Base-by-base conservation (phyloP, 352 stramenopile genomes). In the Plasmopara viticola region DNA sequence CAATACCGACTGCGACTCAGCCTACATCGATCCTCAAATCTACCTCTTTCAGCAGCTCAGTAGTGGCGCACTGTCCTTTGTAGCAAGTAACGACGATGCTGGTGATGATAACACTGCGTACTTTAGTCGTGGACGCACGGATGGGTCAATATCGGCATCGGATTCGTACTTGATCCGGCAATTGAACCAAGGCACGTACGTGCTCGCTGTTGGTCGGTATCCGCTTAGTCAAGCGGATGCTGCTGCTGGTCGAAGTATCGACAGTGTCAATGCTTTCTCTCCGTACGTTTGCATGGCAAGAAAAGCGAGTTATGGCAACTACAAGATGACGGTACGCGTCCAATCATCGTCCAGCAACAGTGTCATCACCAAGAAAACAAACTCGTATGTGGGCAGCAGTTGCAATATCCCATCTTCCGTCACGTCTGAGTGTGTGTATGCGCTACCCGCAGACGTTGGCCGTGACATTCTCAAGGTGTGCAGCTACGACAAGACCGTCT, bases 311-410 rank as follows among this genome's bases (percentile, higher is more conserved):
- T 86, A 88, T 42, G 78, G 78, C 5, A 86, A 85, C 53, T 86
- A 88, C 64, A 68, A 72, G 51, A 70, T 86, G 59, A 86, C 74
- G 0, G 35, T 88, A 6, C 70, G 73, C 8, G 72, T 63, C 6
- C 66, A 84, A 49, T 86, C 73, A 12, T 48, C 53, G n/a, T 52
- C 57, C 2, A 66, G 53, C 8, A 29, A 40, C 6, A 56, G 30
- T 4, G 20, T 62, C 18, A 15, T 88, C 39, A 74, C 54, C 28
- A 56, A 51, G 30, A 78, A 66, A 28, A 46, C 74, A 13, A 81
- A 78, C 43, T 85, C 78, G 44, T 88, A 88, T 49, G 72, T 88
- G 0, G 73, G 78, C 35, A 85, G 74, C 41, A 88, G 78, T 46
- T 88, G 74, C 56, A 58, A 48, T 20, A 50, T 76, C 0, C 20